Base-by-base conservation (phyloP, 768 basidiomycete species). In the Cystobasidium tubakii region DNA sequence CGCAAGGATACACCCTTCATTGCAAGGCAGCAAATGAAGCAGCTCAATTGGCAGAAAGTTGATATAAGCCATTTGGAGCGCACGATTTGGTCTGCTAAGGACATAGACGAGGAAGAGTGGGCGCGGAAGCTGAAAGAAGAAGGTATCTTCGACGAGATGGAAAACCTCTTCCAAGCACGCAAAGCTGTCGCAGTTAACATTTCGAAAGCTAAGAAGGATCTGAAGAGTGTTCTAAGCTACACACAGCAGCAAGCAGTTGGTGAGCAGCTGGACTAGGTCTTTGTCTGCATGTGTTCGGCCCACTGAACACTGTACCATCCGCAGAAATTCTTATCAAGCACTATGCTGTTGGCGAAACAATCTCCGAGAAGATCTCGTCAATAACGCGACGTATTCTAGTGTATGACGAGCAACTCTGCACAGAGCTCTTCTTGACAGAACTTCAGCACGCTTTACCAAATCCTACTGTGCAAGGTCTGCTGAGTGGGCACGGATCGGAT, bases 31-130 rank as follows among this genome's bases (percentile, higher is more conserved):
- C 92, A 93, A 85, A 92, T 97, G 90, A 97, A 97, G 80, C 93
- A 97, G 80, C 83, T 99, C 70, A 94, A 97, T 80, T 99, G 95
- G 95, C 94, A 97, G 80, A 98, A 97, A 79, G 85, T 99, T n/a
- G 88, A 90, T 27, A 92, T 92, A 73, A 88, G 90, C 76, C 88
- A 90, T 77, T 88, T 92, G 39, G 84, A 84, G 0, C 89, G 89
- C 80, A 98, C 94, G 0, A 83, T 97, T 17, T 99, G 92, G 90
- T 50, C 43, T 42, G 44, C 23, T 33, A 46, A 31, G 21, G 44
- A 42, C 1, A 23, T 57, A 29, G 53, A 62, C 1, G 74, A 73
- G 29, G 31, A 29, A 6, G 90, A 91, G 74, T 90, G 92, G 79
- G 66, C 73, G 42, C 81, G 84, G 73, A 91, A 92, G 81, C 82